Base-by-base conservation (phyloP, 1,139 yeast genomes). In the Suhomyces bokatorum region DNA sequence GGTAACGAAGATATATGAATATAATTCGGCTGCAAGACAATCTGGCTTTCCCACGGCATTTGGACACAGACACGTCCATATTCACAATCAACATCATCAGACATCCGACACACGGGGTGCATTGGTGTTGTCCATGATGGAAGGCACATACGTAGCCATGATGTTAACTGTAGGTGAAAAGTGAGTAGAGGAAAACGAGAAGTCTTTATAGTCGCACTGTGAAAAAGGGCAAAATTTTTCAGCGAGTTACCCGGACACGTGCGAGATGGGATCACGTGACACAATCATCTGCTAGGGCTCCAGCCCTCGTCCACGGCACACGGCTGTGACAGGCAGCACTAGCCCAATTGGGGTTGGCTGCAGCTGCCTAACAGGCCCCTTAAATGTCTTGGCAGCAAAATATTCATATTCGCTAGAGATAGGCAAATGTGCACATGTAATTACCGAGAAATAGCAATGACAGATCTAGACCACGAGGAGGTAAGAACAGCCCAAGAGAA, bases 1-100 rank as follows among this genome's bases (percentile, higher is more conserved):
- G 49, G 48, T 51, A 47, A 48, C 47, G 55, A 57, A 59, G 64
- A 63, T 54, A 45, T 47, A 47, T 56, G 63, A 61, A 58, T 56
- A 53, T 53, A 39, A 53, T 54, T 55, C 58, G 52, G 57, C 75
- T 70, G 75, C 75, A 69, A 70, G 76, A 70, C 65, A 69, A 69
- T 70, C 75, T 69, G 58, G 62, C 58, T 62, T 67, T 70, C 76
- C 76, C 74, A 53, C 67, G 75, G 73, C 62, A 52, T 44, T 40
- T 40, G 41, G 29, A 36, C 32, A 20, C 24, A 33, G 30, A 20
- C 24, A 33, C 27, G 24, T 31, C 29, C 32, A 33, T 40, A 43
- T 38, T 43, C 44, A 41, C 26, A 35, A 46, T 40, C 44, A 26
- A 32, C 42, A 43, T 40, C 46, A 43, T 40, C 38, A 38, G 45